A percentile compares a stretch with the other conserved stretches of the same genome.
Evolutionary conservation across 805 yeast species (phyloP).

Genomic region (Myxozyma melibiosi): DNA sequence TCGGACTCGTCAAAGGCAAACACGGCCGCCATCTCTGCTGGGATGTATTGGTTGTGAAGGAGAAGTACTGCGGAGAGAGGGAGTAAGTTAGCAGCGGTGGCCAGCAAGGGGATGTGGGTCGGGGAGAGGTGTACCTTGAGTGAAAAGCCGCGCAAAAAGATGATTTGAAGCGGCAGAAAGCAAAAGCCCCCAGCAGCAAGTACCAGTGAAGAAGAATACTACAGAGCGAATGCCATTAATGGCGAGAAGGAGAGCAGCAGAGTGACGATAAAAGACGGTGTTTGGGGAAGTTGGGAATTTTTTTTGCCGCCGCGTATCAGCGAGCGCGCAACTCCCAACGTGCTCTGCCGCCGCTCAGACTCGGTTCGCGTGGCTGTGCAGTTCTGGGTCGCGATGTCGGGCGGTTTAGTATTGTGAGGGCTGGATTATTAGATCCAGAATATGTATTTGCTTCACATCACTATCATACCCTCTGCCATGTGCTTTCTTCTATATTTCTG

Average conservation of each 20-base stretch:
- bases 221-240: background rate
- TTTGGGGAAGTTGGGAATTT: background rate
- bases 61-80: no score
- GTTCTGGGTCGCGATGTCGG: no score
- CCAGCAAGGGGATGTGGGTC: background rate
- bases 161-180: background rate
- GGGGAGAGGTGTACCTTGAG: background rate
- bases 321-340: constrained; percentile 6
- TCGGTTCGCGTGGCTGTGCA: no score
- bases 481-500: no score
- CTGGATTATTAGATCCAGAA: no score
- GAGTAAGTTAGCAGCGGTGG: no score
- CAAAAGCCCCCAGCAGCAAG: background rate
- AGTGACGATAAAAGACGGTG: background rate
- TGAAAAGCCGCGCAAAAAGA: no score
- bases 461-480: no score
- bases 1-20: constrained; percentile 38
- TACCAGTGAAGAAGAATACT: background rate
- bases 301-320: constrained; percentile 10
- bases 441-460: no score
- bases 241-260: background rate
- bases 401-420: no score
- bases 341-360: background rate
- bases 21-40: constrained; percentile 34
- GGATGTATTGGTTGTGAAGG: background rate